phyloP scores from a whole-genome alignment of 2,329 filamentous ascomycete species.

The Sclerotinia trifoliorum region DNA sequence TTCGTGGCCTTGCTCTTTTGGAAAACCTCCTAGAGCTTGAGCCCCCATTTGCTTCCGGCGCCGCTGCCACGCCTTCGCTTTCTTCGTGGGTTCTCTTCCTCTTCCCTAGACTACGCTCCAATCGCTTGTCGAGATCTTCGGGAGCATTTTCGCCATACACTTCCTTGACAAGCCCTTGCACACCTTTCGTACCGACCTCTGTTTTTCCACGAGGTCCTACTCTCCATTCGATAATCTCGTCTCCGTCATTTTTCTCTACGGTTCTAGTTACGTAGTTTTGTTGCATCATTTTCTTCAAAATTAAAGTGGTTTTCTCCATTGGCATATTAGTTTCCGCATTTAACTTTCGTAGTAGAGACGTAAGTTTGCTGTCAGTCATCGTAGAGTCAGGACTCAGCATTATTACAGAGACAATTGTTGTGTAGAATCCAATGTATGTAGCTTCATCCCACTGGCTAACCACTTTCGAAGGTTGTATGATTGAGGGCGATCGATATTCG shows the following conservation, averaged over 20 bases:
- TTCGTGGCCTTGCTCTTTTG: slow-evolving; percentile 2
- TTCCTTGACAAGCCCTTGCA: slow-evolving; percentile 65
- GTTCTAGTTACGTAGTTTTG: slow-evolving; percentile 81
- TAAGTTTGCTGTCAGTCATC: slow-evolving; percentile 75
- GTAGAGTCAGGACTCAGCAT: slow-evolving; percentile 65
- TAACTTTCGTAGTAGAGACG: slow-evolving; percentile 69
- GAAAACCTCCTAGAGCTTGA: slow-evolving; percentile 16
- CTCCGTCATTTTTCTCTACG: slow-evolving; percentile 67
- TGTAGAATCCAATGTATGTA: slow-evolving; percentile 80
- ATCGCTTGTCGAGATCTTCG: slow-evolving; percentile 57
- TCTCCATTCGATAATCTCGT: slow-evolving; percentile 76
- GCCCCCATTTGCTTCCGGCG: slow-evolving; percentile 25
- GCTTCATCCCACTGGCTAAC: slow-evolving; percentile 68
- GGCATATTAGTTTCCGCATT: slow-evolving; percentile 74
- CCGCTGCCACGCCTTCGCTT: slow-evolving; percentile 30
- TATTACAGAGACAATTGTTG: slow-evolving; percentile 75
- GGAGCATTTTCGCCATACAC: slow-evolving; percentile 54
- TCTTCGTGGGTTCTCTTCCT: slow-evolving; percentile 25
- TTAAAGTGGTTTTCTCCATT: slow-evolving; percentile 69
- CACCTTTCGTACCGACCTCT: slow-evolving; percentile 76
- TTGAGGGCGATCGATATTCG: slow-evolving; percentile 62
- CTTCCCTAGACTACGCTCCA: slow-evolving; percentile 55
- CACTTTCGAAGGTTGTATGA: slow-evolving; percentile 66
- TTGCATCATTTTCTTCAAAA: slow-evolving; percentile 71
- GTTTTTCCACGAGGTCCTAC: slow-evolving; percentile 82